phyloP scores from a whole-genome alignment of 2,329 filamentous ascomycete species.

The Microdochium trichocladiopsis region DNA sequence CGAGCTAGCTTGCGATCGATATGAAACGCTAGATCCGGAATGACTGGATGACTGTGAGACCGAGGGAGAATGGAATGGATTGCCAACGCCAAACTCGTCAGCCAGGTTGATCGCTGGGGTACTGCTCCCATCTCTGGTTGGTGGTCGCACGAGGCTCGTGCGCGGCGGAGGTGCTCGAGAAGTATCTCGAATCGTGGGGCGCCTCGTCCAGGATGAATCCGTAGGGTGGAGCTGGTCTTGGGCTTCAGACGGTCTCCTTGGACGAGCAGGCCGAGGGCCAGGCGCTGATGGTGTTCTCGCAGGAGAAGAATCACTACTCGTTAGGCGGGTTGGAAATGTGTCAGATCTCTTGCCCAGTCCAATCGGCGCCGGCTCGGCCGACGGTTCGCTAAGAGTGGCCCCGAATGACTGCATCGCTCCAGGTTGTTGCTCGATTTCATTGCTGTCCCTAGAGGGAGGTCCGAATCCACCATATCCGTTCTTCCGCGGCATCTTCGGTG shows the following conservation, averaged over 20 bases:
- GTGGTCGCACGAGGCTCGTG: slow-evolving; percentile 37
- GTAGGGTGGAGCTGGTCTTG: slow-evolving; percentile 8
- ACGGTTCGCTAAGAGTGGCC: neutral
- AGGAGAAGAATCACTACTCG: slow-evolving; percentile 18
- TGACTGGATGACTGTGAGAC: slow-evolving; percentile 59
- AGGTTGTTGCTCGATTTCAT: slow-evolving; percentile 20
- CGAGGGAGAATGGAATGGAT: slow-evolving; percentile 57
- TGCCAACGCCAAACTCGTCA: slow-evolving; percentile 52
- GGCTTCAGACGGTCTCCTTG: slow-evolving; percentile 16
- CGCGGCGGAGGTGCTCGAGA: slow-evolving; percentile 46
- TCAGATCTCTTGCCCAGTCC: slow-evolving; percentile 37
- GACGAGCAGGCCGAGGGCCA: slow-evolving; percentile 30
- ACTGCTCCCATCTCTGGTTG: slow-evolving; percentile 27
- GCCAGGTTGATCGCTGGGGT: slow-evolving; percentile 45
- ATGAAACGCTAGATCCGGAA: slow-evolving; percentile 48
- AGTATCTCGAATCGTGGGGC: slow-evolving; percentile 33
- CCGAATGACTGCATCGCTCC: neutral
- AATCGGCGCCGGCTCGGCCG: slow-evolving; percentile 21
- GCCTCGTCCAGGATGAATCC: neutral
- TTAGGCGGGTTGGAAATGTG: slow-evolving; percentile 35
- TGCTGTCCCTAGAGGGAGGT: slow-evolving; percentile 30
- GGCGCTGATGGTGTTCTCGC: slow-evolving; percentile 41
- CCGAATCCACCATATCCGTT: slow-evolving; percentile 55
- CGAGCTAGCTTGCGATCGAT: slow-evolving; percentile 49
- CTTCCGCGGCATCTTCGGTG: slow-evolving; percentile 34